Evolutionary conservation across 225 moss, liverwort and hornwort genomes (phyloP).

Genomic region (Physcomitrellopsis africana): DNA sequence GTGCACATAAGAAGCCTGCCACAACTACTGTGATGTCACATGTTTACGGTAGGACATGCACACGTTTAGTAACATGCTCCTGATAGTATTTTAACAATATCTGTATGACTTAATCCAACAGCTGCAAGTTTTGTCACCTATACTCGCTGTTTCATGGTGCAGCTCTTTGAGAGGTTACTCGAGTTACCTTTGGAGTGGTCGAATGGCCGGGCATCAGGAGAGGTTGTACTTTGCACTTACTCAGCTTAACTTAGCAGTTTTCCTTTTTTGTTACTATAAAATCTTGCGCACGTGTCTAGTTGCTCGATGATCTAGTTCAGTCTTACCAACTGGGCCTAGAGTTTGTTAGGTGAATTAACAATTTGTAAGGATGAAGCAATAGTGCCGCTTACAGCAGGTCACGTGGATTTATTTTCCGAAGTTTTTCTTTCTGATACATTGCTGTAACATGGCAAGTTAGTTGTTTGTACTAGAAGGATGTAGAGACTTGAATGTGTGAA

Average conservation of each 20-base stretch:
- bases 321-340: conserved; percentile 15
- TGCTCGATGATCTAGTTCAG: conserved; percentile 13
- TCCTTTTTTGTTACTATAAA: conserved; percentile 24
- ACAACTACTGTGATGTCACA: not conserved
- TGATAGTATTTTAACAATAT: conserved; percentile 18
- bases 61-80: conserved; percentile 20
- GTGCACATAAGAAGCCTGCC: not conserved
- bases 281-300: not conserved
- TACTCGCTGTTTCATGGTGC: conserved; percentile 37
- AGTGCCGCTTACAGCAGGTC: conserved; percentile 8
- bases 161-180: conserved; percentile 94
- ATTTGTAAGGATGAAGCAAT: not conserved
- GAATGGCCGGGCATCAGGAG: conserved; percentile 87
- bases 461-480: conserved; percentile 11
- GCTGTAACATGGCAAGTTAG: conserved; percentile 20
- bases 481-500: conserved; percentile 23
- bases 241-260: conserved; percentile 9
- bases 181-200: conserved; percentile 97
- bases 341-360: not conserved
- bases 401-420: not conserved
- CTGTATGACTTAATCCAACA: not conserved
- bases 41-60: conserved; percentile 12
- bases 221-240: conserved; percentile 57
- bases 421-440: conserved; percentile 14
- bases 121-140: conserved; percentile 42